These are phyloP conservation scores for Tricholoma furcatifolium DNA, from an alignment of 768 basidiomycete genomes.

Conservation along the genomic window DNA sequence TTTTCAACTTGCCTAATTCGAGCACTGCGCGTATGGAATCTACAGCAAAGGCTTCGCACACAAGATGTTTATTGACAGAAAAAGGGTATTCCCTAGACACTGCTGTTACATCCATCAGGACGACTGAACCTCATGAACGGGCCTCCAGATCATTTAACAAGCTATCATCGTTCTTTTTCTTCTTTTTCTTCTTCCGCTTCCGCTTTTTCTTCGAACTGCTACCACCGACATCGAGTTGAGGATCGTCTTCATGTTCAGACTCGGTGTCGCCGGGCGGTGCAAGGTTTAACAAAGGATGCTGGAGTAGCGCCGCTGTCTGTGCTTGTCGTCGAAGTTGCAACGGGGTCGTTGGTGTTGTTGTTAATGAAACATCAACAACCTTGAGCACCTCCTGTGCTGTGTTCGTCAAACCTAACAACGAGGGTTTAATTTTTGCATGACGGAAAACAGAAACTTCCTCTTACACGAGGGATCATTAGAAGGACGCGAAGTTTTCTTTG, in stretches of 20 bases:
- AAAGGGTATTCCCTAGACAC: too few relatives aligned
- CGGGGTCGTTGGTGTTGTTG: conserved; percentile 8
- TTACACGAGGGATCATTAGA: neutral
- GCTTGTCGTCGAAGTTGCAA: conserved; percentile 10
- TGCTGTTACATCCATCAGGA: too few relatives aligned
- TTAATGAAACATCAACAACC: conserved; percentile 17
- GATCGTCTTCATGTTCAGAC: conserved; percentile 26
- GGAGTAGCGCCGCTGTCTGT: conserved; percentile 25
- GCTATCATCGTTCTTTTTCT: neutral
- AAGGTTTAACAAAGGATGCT: conserved; percentile 54
- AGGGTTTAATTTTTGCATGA: neutral
- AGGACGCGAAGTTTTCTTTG: neutral
- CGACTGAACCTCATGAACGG: too few relatives aligned
- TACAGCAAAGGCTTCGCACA: too few relatives aligned
- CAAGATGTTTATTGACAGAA: too few relatives aligned
- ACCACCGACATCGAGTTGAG: conserved; percentile 11
- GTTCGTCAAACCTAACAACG: neutral
- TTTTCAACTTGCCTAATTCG: too few relatives aligned
- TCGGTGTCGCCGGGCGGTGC: conserved; percentile 37
- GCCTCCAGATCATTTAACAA: neutral
- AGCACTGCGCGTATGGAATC: too few relatives aligned
- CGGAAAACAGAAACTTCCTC: neutral
- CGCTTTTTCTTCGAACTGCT: conserved; percentile 51
- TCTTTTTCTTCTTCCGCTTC: conserved; percentile 47
- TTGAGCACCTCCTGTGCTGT: conserved; percentile 5